Base-by-base conservation (phyloP, 805 yeast species). In the Suhomyces kilbournensis region DNA sequence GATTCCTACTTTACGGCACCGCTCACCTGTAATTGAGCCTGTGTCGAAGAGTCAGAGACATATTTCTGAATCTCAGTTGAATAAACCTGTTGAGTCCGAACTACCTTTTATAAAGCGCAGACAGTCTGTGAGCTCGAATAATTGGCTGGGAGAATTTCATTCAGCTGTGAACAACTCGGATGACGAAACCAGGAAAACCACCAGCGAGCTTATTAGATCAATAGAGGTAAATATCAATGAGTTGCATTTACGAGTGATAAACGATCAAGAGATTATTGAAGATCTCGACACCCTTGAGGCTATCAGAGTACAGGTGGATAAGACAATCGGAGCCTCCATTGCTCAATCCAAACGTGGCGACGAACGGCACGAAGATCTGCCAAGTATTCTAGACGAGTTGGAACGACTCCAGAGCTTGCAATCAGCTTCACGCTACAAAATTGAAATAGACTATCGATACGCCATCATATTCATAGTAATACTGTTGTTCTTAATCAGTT, bases 381-480 rank as follows among this genome's bases (percentile, higher is more conserved):
- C 50, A 3, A 35, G 26, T 22, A 46, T 65, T 12, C 48, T 62
- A 19, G 60, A 62, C 12, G 70, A 67, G 48, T 60, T 69, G 32
- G 67, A 66, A 45, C 55, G 63, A 39, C 61, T 66, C 12, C 67
- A 64, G 45, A 50, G 51, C 14, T 39, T 47, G 14, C 44, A 51
- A 8, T 42, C 35, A 42, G 17, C 17, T 32, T 23, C 40, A 17
- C 26, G 30, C 20, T 46, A 40, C 23, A 42, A n/a, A 14, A 22
- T 50, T 30, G 43, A 40, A n/a, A 14, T 39, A 26, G 52, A 39
- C 20, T 32, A 32, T 28, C 34, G 44, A 15, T 32, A 43, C 14
- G 25, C 53, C 17, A 10, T 47, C 10, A 44, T 47, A 28, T 26
- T 52, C 8, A 49, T 44, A n/a, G 52, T 46, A 17, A 20, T 59